Evolutionary conservation across 352 stramenopile genomes (phyloP), one percentile per base, ranked within the genome.

Genomic region (Phytopythium boreale): DNA sequence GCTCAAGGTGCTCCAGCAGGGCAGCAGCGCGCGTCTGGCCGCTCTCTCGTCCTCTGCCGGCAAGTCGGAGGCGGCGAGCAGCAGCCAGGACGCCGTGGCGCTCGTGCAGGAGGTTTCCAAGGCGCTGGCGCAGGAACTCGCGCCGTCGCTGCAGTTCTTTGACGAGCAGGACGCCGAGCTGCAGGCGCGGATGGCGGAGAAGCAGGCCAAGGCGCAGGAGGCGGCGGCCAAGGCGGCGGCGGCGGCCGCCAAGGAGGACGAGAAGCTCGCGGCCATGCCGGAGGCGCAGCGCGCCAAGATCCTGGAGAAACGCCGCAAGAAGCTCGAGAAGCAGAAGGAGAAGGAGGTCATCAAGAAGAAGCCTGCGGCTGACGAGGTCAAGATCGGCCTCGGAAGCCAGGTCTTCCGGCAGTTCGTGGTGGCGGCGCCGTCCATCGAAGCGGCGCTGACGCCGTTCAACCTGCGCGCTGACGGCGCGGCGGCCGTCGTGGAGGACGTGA

Each of bases 321-420:
- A 95, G 74, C 65, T 90, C 17, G 80, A 92, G 69, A 95, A 95
- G 66, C 74, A 80, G 41, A 88, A 92, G 71, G 85, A 89, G 56
- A 95, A 93, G 67, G 83, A 93, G 26, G 79, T 56, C 31, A 66
- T 70, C 31, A 94, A 91, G 73, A 90, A 88, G 75, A 89, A 89
- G 63, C 73, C 71, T 14, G 67, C 60, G 22, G 91, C 88, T 70
- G 83, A 90, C 51, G 79, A 86, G 41, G 62, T 93, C 15, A 82
- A 81, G 63, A 77, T 90, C 53, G 87, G 87, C 36, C 70, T 79
- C 15, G 87, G 87, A 50, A 90, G 77, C 58, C 76, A 79, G 14
- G 79, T 80, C 10, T 66, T 95, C 69, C 82, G 82, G 27, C 73
- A 87, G 65, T 72, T 89, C 49, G 56, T 80, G 20, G 31, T 88